Evolutionary conservation across 306 rosid genomes (phyloP), one percentile per base, ranked within the genome.

Genomic region (Rosa lucieae): DNA sequence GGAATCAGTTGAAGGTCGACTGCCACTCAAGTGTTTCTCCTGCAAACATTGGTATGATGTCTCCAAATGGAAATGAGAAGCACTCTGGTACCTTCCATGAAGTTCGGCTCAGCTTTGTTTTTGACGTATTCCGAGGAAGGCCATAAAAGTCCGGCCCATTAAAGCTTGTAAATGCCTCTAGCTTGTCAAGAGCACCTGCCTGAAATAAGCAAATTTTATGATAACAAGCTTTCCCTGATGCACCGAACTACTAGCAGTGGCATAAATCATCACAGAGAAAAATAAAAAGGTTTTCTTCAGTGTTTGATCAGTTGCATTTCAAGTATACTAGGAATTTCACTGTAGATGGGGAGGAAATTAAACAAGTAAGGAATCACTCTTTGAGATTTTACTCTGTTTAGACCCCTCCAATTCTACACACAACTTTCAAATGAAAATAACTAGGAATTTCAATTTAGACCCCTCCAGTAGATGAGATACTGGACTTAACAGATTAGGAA

Each of bases 61-160:
- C 92, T 69, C 98, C 98, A 4, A 87, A 88, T 0, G 94, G 83
- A 86, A 90, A 92, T 3, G 93, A 86, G 56, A 89, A 81, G 32
- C 55, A 76, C 32, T 92, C 88, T 0, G 97, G 98, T 73, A 94
- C 98, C 85, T 59, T 88, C 91, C 96, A 92, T 72, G 89, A 89
- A 73, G 85, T 84, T 83, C 86, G 91, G 81, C 79, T 86, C 86
- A 94, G 78, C 74, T 74, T 90, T 71, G 91, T 87, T 85, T 89
- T 92, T 21, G 84, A 82, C 46, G 85, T 81, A 88, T 91, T 94
- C 83, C 97, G 81, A 23, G 98, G 97, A 70, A 94, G 91, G 42
- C 97, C 93, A 80, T 94, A 94, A 84, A 94, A 94, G 84, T 94
- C 98, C n/a, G 98, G 94, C 72, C 97, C 98, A 83, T 92, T 94